phyloP scores from a whole-genome alignment of 2,329 filamentous ascomycete species.

The Beauveria brongniartii region DNA sequence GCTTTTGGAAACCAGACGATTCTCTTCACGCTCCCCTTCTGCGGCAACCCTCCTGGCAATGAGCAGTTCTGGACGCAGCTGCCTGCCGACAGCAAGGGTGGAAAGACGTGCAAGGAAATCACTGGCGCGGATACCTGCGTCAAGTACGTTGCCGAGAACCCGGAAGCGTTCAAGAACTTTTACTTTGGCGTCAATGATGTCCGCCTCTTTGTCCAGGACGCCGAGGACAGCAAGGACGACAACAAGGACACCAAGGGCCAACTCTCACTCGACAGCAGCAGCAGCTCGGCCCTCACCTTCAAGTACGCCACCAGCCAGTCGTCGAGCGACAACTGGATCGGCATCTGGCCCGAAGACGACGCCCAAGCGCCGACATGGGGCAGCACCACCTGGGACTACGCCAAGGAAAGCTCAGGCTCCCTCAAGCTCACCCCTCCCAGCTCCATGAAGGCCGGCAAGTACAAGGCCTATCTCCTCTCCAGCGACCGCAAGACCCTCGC shows the following conservation, averaged over 20 bases:
- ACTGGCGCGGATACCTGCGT: background rate
- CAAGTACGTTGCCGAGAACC: slow-evolving; percentile 4
- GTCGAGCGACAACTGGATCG: slow-evolving; percentile 1
- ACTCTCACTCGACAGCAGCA: background rate
- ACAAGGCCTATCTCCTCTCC: background rate
- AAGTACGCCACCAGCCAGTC: background rate
- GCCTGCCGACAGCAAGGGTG: background rate
- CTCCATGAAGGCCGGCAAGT: background rate
- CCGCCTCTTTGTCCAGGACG: background rate
- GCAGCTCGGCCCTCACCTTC: background rate
- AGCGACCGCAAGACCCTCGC: background rate
- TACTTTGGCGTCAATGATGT: slow-evolving; percentile 3
- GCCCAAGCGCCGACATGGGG: background rate
- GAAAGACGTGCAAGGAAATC: background rate
- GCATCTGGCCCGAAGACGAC: background rate
- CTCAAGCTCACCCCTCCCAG: background rate
- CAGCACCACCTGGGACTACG: background rate
- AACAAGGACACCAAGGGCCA: background rate
- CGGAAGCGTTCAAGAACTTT: background rate
- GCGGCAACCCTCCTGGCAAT: slow-evolving; percentile 1
- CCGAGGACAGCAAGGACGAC: too few relatives aligned
- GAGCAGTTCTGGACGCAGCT: slow-evolving; percentile 1
- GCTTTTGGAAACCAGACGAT: slow-evolving; percentile 2
- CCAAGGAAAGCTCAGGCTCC: background rate
- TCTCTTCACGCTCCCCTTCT: slow-evolving; percentile 1